Conservation (phyloP, 768 basidiomycete genomes). For the Butyriboletus loyo region DNA sequence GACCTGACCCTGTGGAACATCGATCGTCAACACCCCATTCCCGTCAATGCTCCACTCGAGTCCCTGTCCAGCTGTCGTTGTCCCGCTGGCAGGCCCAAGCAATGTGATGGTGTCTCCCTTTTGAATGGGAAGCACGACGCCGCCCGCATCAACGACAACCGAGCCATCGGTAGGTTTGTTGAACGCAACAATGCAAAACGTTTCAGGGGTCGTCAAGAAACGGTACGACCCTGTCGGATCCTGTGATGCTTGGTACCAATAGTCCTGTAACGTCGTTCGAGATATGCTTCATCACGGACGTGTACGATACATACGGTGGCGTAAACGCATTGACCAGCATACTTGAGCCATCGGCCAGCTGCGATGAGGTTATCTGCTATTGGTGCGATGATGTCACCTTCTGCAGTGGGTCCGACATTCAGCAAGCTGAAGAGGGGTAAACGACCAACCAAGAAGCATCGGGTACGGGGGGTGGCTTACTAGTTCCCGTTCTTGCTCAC, state of each 20-base stretch:
- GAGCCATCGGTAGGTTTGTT: constrained; percentile 32
- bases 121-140: constrained; percentile 41
- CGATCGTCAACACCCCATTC: constrained; percentile 30
- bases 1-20: constrained; percentile 25
- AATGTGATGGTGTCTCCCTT: constrained; percentile 41
- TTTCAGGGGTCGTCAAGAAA: constrained; percentile 48
- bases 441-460: background rate
- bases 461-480: constrained; percentile 29
- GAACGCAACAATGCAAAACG: constrained; percentile 51
- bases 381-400: constrained; percentile 49
- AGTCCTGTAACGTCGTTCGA: constrained; percentile 32
- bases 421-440: constrained; percentile 36
- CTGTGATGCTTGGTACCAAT: constrained; percentile 48
- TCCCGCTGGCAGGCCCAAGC: constrained; percentile 31
- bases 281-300: background rate
- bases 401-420: constrained; percentile 53
- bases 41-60: constrained; percentile 34
- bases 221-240: constrained; percentile 35
- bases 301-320: constrained; percentile 39
- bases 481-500: constrained; percentile 64
- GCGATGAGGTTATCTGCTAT: constrained; percentile 47
- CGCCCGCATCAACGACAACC: constrained; percentile 34
- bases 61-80: background rate
- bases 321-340: constrained; percentile 51
- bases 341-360: constrained; percentile 51